Base-by-base conservation (phyloP, 176 grass and related monocot species). In the Panicum miliaceum region DNA sequence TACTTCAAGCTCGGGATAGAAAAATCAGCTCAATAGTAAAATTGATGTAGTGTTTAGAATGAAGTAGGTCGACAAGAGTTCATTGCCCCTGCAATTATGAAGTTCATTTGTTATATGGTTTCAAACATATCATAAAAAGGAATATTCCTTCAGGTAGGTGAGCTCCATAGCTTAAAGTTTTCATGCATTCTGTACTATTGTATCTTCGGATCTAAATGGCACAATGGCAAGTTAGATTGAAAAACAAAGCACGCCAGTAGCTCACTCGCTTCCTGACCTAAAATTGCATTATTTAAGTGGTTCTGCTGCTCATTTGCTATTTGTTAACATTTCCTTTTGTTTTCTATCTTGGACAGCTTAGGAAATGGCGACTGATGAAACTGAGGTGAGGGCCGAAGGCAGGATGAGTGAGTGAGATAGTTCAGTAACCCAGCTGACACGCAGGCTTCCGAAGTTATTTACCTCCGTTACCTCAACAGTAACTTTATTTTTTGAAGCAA, bases 351-450 rank as follows among this genome's bases (percentile, higher is more conserved):
- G 36, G 68, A 47, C 84, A 87, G 89, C 23, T 52, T 90, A 87
- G 84, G 80, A 79, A 43, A 62, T 75, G 80, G 43, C 54, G 42
- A 56, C 46, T 22, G 46, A 29, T 77, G 29, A 77, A 40, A 82
- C 64, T 48, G 83, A 64, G 67, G 40, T 61, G 19, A 56, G 15
- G 59, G 37, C 36, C 4, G 14, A 42, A 85, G 61, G 84, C 60
- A 79, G 74, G 67, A 75, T 79, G 83, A 58, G 56, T 9, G 83
- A 58, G 20, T 23, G 56, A 79, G 57, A 4, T 73, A 90, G 75
- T 59, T 83, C 84, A 79, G 73, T 59, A 75, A 69, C 82, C 75
- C 73, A 90, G 79, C 80, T 73, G 72, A 60, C 73, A 78, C 64
- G 29, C 52, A 77, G 73, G 37, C 79, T 78, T 66, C 85, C 56